phyloP scores from a whole-genome alignment of 2,329 filamentous ascomycete genomes.

The Cercospora sesami region DNA sequence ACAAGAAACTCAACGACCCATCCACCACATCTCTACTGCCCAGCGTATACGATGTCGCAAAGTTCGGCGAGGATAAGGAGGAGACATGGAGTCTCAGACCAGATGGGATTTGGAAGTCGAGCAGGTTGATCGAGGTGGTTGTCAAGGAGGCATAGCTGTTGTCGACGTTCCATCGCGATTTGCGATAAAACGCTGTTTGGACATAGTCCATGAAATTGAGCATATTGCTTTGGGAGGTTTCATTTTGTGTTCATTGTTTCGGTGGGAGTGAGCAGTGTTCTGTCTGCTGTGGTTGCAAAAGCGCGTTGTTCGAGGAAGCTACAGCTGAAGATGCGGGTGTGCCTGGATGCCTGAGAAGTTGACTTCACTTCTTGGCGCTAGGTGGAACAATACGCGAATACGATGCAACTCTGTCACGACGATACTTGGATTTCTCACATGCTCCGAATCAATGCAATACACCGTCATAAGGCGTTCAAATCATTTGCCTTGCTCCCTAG shows the following conservation, averaged over 20 bases:
- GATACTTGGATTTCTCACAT: not conserved
- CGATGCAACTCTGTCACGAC: not conserved
- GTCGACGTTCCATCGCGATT: conserved; percentile 84
- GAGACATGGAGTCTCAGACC: conserved; percentile 85
- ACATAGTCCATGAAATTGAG: conserved; percentile 97
- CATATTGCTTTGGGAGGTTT: conserved; percentile 55
- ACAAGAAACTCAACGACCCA: conserved; percentile 95
- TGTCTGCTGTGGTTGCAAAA: not conserved
- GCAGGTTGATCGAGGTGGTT: conserved; percentile 76
- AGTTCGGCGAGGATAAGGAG: conserved; percentile 86
- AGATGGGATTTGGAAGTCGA: conserved; percentile 83
- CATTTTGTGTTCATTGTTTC: conserved; percentile 22
- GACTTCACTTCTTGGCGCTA: not conserved
- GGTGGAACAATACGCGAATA: not conserved
- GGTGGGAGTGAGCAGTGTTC: not conserved
- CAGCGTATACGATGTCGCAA: conserved; percentile 90
- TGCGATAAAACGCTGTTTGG: conserved; percentile 83
- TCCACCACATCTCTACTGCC: conserved; percentile 89
- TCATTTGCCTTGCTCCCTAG: not conserved
- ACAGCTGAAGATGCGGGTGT: not conserved
- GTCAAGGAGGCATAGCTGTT: conserved; percentile 89
- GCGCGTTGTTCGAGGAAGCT: not conserved
- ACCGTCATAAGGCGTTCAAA: not conserved
- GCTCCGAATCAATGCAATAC: not conserved
- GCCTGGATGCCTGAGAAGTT: not conserved